A percentile compares a stretch with the other conserved stretches of the same genome.
Conservation (phyloP, 2,329 filamentous ascomycete species). For the Atkinsonella hypoxylon region DNA sequence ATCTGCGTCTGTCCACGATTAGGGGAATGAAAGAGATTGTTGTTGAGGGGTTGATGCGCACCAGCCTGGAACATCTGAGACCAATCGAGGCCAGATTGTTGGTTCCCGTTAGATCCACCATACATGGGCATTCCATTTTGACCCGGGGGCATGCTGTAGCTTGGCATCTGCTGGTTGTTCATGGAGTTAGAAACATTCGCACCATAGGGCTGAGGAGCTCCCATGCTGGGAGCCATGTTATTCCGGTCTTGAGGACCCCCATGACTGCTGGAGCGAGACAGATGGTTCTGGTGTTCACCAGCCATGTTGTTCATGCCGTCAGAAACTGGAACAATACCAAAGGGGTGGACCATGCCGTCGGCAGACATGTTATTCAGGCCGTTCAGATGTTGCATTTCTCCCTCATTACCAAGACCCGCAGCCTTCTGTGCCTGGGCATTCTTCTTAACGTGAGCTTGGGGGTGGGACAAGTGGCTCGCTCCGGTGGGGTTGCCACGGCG, state of each 20-base stretch:
- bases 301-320: slow-evolving; percentile 48
- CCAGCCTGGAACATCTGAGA: slow-evolving; percentile 66
- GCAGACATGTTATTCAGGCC: slow-evolving; percentile 45
- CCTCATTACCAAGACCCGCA: slow-evolving; percentile 38
- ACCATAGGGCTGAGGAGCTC: slow-evolving; percentile 42
- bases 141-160: slow-evolving; percentile 50
- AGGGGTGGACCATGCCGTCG: slow-evolving; percentile 46
- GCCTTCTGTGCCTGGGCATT: slow-evolving; percentile 48
- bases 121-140: slow-evolving; percentile 56
- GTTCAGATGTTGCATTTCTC: slow-evolving; percentile 47
- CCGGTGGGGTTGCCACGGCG: slow-evolving; percentile 91
- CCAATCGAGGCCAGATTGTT: slow-evolving; percentile 59
- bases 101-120: slow-evolving; percentile 46
- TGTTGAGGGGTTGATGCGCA: slow-evolving; percentile 52
- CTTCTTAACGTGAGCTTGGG: slow-evolving; percentile 80
- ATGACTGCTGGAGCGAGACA: slow-evolving; percentile 49
- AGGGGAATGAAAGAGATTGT: slow-evolving; percentile 40
- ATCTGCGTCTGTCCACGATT: slow-evolving; percentile 59
- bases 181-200: slow-evolving; percentile 48
- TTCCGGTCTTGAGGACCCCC: slow-evolving; percentile 44
- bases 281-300: slow-evolving; percentile 45
- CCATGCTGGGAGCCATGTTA: slow-evolving; percentile 41
- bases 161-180: slow-evolving; percentile 51
- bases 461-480: slow-evolving; percentile 87
- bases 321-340: slow-evolving; percentile 42